A percentile compares a stretch with the other conserved stretches of the same genome.
These are phyloP conservation scores for Nicotiana knightiana DNA, from an alignment of 257 asterid genomes.

Conservation along the genomic window DNA sequence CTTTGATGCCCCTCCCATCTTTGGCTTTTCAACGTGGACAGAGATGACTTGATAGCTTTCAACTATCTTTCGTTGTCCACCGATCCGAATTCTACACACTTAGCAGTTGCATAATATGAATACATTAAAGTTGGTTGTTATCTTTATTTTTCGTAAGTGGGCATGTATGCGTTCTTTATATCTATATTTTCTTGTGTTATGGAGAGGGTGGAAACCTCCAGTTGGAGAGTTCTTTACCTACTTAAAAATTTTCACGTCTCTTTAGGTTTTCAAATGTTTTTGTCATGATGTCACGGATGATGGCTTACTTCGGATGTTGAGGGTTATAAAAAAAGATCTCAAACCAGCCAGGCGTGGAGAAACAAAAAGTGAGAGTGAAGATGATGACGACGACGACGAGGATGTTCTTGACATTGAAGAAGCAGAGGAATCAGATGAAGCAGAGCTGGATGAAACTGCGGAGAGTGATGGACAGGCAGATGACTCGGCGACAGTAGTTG, in stretches of 20 bases:
- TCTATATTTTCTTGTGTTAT: background rate
- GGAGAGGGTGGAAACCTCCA: background rate
- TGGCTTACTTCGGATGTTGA: constrained; percentile 74
- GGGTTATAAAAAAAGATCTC: constrained; percentile 81
- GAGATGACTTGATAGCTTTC: background rate
- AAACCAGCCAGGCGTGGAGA: constrained; percentile 86
- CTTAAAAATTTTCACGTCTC: constrained; percentile 1
- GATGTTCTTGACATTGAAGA: constrained; percentile 84
- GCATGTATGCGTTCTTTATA: background rate
- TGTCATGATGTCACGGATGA: constrained; percentile 66
- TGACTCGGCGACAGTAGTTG: constrained; percentile 66
- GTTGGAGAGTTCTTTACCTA: background rate
- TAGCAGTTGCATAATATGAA: background rate
- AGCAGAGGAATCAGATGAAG: constrained; percentile 78
- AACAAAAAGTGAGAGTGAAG: constrained; percentile 37
- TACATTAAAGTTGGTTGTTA: background rate
- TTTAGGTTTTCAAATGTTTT: constrained; percentile 78
- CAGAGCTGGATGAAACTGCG: constrained; percentile 73
- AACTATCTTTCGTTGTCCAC: background rate
- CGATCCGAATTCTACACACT: background rate
- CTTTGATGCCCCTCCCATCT: background rate
- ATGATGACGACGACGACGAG: constrained; percentile 63
- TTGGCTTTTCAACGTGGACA: background rate
- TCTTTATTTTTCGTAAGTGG: background rate
- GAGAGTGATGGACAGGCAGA: constrained; percentile 74